phyloP scores from a whole-genome alignment of 192 early-diverging fungal genomes.

The Podila horticola region DNA sequence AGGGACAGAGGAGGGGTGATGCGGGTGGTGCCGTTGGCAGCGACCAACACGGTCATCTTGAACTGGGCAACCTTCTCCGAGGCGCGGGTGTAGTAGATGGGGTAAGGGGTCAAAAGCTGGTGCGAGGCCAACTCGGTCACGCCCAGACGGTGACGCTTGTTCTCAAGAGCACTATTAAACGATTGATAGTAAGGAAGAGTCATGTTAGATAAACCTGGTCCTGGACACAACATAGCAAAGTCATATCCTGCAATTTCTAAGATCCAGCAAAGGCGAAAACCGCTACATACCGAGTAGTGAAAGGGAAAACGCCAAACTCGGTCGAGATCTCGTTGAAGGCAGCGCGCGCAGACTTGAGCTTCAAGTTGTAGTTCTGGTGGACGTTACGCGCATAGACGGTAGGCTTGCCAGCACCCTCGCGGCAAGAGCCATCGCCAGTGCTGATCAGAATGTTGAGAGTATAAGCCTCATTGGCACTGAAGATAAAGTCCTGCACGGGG shows the following conservation, averaged over 20 bases:
- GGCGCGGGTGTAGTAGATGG: conserved; percentile 66
- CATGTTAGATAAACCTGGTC: background rate
- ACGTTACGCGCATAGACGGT: conserved; percentile 80
- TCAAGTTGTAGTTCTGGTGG: conserved; percentile 76
- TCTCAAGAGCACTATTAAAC: conserved; percentile 43
- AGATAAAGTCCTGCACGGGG: conserved; percentile 69
- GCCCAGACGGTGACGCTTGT: conserved; percentile 68
- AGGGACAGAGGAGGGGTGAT: conserved; percentile 72
- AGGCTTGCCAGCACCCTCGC: conserved; percentile 62
- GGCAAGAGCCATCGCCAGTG: conserved; percentile 65
- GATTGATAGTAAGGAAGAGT: background rate
- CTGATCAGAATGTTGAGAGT: conserved; percentile 76
- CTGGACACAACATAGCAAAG: conserved; percentile 21
- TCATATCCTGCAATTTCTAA: background rate
- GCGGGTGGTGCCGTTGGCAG: conserved; percentile 68
- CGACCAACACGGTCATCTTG: conserved; percentile 75
- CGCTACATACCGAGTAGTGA: conserved; percentile 67
- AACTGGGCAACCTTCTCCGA: conserved; percentile 73
- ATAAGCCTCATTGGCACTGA: conserved; percentile 79
- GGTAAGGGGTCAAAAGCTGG: conserved; percentile 71
- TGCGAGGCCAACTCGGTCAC: conserved; percentile 73
- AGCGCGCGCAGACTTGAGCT: conserved; percentile 69
- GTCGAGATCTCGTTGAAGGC: conserved; percentile 71
- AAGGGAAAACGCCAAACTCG: conserved; percentile 79
- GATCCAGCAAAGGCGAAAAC: conserved; percentile 20